Conservation (phyloP, 352 stramenopile species). For the Phytophthora europaea region DNA sequence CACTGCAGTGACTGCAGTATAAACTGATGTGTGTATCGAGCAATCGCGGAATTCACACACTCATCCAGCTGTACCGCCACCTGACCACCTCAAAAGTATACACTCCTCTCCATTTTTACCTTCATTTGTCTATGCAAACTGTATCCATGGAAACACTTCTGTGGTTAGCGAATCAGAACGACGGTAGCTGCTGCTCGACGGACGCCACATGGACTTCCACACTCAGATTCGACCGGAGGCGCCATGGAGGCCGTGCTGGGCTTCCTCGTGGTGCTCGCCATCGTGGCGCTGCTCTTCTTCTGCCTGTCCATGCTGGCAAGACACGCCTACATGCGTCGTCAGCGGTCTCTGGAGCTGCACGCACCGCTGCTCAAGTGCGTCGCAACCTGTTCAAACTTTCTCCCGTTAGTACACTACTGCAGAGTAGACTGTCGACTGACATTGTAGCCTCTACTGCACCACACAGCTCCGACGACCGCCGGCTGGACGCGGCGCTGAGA, state of each 20-base stretch:
- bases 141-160: constrained; percentile 24
- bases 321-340: constrained; percentile 29
- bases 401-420: neutral
- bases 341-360: constrained; percentile 33
- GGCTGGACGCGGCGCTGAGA: constrained; percentile 47
- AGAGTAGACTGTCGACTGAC: neutral
- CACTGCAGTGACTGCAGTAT: no score
- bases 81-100: constrained; percentile 11
- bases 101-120: neutral
- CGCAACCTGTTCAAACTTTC: neutral
- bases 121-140: neutral
- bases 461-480: constrained; percentile 37
- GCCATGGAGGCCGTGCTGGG: constrained; percentile 28
- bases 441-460: neutral
- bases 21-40: no score
- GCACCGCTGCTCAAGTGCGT: constrained; percentile 42
- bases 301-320: constrained; percentile 25
- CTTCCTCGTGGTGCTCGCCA: constrained; percentile 29
- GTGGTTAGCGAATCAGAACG: neutral
- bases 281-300: constrained; percentile 34
- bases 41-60: neutral
- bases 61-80: constrained; percentile 19
- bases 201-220: constrained; percentile 9
- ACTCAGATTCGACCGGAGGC: constrained; percentile 7
- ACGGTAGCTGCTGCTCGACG: constrained; percentile 6